A percentile compares a stretch with the other conserved stretches of the same genome.
These are phyloP conservation scores for Cryptococcus jaspeensis DNA, from an alignment of 1,284 basidiomycete genomes.

Conservation along the genomic window DNA sequence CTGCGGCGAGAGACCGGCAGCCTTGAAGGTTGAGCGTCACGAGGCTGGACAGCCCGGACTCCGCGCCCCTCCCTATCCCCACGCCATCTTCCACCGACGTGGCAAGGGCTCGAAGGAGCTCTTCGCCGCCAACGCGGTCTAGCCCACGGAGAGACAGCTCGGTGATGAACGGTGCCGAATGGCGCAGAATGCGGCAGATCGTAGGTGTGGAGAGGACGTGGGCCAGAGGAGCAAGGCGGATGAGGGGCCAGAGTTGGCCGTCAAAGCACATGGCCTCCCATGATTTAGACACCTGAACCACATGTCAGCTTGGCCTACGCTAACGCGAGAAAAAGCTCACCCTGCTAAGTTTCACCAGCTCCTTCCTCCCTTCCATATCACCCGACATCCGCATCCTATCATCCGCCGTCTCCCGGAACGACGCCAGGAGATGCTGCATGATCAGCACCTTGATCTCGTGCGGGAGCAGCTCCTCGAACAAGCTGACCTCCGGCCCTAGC, in stretches of 20 bases:
- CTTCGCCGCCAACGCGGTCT: slow-evolving; percentile 56
- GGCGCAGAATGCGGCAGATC: slow-evolving; percentile 26
- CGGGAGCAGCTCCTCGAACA: slow-evolving; percentile 60
- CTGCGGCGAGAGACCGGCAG: slow-evolving; percentile 64
- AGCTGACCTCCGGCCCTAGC: slow-evolving; percentile 7
- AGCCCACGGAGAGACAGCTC: slow-evolving; percentile 68
- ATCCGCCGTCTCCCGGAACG: slow-evolving; percentile 57
- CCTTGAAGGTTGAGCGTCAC: slow-evolving; percentile 67
- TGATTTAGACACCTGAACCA: slow-evolving; percentile 68
- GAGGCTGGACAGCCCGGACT: slow-evolving; percentile 23
- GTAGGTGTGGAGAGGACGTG: slow-evolving; percentile 45
- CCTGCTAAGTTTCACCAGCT: slow-evolving; percentile 74
- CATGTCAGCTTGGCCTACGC: not conserved
- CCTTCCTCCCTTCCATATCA: slow-evolving; percentile 65
- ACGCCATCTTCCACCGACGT: not conserved
- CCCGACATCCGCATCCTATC: slow-evolving; percentile 63
- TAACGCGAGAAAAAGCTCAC: slow-evolving; percentile 56
- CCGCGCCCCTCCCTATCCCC: not conserved
- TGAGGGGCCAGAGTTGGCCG: slow-evolving; percentile 75
- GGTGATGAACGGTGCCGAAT: slow-evolving; percentile 65
- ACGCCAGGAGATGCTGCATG: slow-evolving; percentile 51
- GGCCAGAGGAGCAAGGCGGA: slow-evolving; percentile 64
- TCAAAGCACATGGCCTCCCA: slow-evolving; percentile 81
- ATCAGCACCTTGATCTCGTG: slow-evolving; percentile 70
- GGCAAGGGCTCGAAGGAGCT: slow-evolving; percentile 14